Evolutionary conservation across 2,329 filamentous ascomycete species (phyloP).

Genomic region (Pseudocercospora fuligena): DNA sequence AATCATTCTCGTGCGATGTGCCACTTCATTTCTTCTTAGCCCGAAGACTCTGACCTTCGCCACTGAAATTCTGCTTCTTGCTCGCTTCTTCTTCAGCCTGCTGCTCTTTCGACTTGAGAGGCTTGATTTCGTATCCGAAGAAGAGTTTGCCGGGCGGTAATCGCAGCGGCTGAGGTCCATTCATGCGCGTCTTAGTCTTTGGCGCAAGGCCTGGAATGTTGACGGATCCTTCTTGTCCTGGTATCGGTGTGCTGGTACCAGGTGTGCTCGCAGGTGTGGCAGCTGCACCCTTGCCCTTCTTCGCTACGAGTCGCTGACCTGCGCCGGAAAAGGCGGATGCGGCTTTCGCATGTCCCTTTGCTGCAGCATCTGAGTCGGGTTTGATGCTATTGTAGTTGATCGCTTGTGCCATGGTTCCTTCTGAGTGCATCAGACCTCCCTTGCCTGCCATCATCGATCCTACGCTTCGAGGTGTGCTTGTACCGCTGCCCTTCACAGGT

Average conservation of each 20-base stretch:
- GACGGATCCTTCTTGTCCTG: conserved; percentile 53
- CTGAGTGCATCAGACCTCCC: conserved; percentile 77
- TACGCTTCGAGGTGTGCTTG: conserved; percentile 77
- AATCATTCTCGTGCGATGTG: background rate
- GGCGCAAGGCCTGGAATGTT: conserved; percentile 42
- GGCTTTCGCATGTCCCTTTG: conserved; percentile 64
- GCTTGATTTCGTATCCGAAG: conserved; percentile 93
- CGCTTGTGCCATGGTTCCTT: conserved; percentile 95
- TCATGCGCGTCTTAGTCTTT: conserved; percentile 57
- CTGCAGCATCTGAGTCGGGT: conserved; percentile 71
- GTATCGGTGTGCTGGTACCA: conserved; percentile 60
- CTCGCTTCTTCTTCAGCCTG: conserved; percentile 66
- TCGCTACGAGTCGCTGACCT: conserved; percentile 81
- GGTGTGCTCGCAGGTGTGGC: conserved; percentile 34
- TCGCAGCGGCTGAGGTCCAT: conserved; percentile 84
- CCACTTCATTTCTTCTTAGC: conserved; percentile 67
- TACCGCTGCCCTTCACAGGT: conserved; percentile 77
- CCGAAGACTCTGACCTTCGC: conserved; percentile 79
- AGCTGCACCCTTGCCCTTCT: conserved; percentile 72
- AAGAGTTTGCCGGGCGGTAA: conserved; percentile 90
- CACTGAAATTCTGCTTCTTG: conserved; percentile 65
- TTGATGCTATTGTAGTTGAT: conserved; percentile 95
- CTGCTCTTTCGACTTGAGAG: conserved; percentile 77
- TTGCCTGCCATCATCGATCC: conserved; percentile 57
- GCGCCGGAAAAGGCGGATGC: conserved; percentile 79